Evolutionary conservation across 2,329 filamentous ascomycete genomes (phyloP).

Genomic region (Aspergillus flavus): DNA sequence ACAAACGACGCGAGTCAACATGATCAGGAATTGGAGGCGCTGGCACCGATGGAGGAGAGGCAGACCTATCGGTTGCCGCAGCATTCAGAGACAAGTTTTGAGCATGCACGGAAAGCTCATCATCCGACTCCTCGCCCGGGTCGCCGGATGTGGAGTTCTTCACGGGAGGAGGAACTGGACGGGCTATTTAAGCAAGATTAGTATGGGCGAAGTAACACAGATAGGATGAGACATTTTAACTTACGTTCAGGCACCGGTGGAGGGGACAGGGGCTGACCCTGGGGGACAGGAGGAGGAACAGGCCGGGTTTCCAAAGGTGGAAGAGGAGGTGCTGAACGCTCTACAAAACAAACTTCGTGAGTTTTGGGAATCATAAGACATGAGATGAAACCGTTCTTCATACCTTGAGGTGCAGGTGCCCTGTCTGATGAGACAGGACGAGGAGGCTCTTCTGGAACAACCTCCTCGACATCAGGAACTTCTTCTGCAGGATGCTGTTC

Average conservation of each 20-base stretch:
- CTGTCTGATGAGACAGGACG: conserved; percentile 44
- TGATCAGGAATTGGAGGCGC: conserved; percentile 47
- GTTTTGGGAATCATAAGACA: not conserved
- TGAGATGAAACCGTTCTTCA: conserved; percentile 25
- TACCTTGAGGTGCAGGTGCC: conserved; percentile 55
- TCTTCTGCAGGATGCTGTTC: conserved; percentile 48
- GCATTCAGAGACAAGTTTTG: conserved; percentile 49
- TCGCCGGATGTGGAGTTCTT: conserved; percentile 65
- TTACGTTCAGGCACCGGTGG: conserved; percentile 57
- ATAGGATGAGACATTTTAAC: conserved; percentile 33
- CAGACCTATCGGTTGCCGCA: conserved; percentile 43
- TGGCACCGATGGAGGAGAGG: conserved; percentile 52
- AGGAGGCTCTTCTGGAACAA: conserved; percentile 34
- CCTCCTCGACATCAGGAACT: conserved; percentile 59
- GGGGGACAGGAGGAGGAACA: conserved; percentile 40
- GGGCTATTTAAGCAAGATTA: conserved; percentile 52
- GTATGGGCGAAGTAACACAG: conserved; percentile 27
- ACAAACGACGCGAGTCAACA: conserved; percentile 41
- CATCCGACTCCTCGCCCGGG: conserved; percentile 83
- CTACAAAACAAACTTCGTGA: conserved; percentile 31
- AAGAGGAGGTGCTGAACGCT: conserved; percentile 48
- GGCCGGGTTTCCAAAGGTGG: conserved; percentile 45
- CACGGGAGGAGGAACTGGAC: conserved; percentile 60
- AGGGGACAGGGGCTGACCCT: conserved; percentile 38
- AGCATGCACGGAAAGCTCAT: conserved; percentile 69